Evolutionary conservation across 768 basidiomycete species (phyloP), one percentile per base, ranked within the genome.

Genomic region (Phylloporus arenicola): DNA sequence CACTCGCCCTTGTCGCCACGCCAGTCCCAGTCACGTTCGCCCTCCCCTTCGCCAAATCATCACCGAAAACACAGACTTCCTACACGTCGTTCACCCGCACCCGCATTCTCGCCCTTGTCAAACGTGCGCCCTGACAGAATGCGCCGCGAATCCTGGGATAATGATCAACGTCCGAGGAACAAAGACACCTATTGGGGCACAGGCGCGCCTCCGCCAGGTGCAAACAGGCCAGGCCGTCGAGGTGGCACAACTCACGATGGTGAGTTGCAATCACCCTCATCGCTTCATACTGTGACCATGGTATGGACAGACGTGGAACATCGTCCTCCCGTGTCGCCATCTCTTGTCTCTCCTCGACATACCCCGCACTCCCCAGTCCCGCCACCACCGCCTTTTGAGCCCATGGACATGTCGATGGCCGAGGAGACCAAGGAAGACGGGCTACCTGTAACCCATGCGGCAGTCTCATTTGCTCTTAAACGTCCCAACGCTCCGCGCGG

Each of bases 401-500:
- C 78, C 10, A 67, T 67, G 12, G 68, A 68, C 5, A 70, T 67
- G 49, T 13, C 30, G 13, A 31, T 31, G 30, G 30, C 13, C 12
- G 61, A 58, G 20, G 42, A 50, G 17, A 31, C 38, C 17, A 70
- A 68, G 52, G 64, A 71, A 31, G 58, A 57, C 12, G 63, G 61
- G 6, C 66, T 76, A 0, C 74, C 73, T 10, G 45, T 50, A 5
- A 27, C 62, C 29, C 79, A 77, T 54, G 50, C 64, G 3, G 55
- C 69, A 2, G 69, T 77, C 4, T 74, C 73, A n/a, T 71, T 76
- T 35, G 38, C 65, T 12, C 65, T 75, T 42, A 76, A 73, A 45
- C 73, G 72, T 19, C 77, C 78, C 6, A 67, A 68, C 1, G 76
- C 78, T 0, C 81, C 80, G 1, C 65, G 67, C 12, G 74, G 68